A percentile compares a stretch with the other conserved stretches of the same genome.
Conservation (phyloP, 2,329 filamentous ascomycete genomes). For the Pseudogymnoascus sp. region DNA sequence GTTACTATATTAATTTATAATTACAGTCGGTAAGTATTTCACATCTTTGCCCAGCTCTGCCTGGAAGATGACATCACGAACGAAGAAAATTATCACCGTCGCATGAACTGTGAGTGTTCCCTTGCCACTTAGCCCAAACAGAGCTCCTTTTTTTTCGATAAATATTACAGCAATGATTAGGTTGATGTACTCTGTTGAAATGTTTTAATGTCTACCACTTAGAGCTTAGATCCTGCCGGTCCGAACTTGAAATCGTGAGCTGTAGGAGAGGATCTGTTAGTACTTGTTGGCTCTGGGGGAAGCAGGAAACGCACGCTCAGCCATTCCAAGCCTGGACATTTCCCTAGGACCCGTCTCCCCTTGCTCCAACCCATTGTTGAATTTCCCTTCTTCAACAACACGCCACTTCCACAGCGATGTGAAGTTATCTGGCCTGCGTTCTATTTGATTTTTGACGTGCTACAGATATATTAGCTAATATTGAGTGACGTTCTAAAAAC, state of each 20-base stretch:
- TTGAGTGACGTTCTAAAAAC: not conserved
- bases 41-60: too few relatives aligned
- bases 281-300: not conserved
- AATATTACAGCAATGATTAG: not conserved
- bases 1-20: too few relatives aligned
- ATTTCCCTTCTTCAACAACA: slow-evolving; percentile 20
- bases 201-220: not conserved
- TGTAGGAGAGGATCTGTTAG: not conserved
- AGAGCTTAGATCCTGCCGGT: not conserved
- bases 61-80: too few relatives aligned
- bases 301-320: not conserved
- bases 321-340: slow-evolving; percentile 19
- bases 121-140: too few relatives aligned
- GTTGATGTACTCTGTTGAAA: not conserved
- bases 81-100: too few relatives aligned
- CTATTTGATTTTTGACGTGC: slow-evolving; percentile 20
- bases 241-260: not conserved
- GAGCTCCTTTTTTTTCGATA: too few relatives aligned
- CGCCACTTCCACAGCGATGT: slow-evolving; percentile 24
- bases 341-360: slow-evolving; percentile 26
- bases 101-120: too few relatives aligned
- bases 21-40: too few relatives aligned
- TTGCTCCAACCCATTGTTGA: slow-evolving; percentile 24
- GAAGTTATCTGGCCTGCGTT: slow-evolving; percentile 22
- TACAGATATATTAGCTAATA: not conserved